Base-by-base conservation (phyloP, 139 green algal species). In the Tetratostichococcus sp. region DNA sequence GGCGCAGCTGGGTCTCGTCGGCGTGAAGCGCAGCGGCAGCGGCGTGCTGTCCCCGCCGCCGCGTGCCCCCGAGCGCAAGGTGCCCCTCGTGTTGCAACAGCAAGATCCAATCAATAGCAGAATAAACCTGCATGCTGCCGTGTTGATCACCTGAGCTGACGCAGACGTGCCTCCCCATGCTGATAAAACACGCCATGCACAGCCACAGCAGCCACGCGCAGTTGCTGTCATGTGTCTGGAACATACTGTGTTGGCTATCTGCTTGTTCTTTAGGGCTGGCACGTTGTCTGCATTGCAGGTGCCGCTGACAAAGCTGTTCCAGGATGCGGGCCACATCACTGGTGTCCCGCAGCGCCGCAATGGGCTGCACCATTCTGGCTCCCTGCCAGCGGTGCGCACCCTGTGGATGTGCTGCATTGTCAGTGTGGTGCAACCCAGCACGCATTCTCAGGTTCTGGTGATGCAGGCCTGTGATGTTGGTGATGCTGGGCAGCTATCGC, bases 261-360 rank as follows among this genome's bases (percentile, higher is more conserved):
- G 66, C 69, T n/a, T n/a, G n/a, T n/a, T n/a, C n/a, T n/a, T n/a
- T n/a, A n/a, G n/a, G n/a, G n/a, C n/a, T n/a, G n/a, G n/a, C n/a
- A n/a, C n/a, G n/a, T n/a, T n/a, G n/a, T n/a, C n/a, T n/a, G n/a
- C 75, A 35, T 35, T 70, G 5, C 71, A 71, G 35, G 35, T 80
- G 62, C 76, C 76, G 5, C 30, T 80, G 35, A 74, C 72, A 62
- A 76, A 76, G 70, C 70, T 81, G 42, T 77, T 81, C 67, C 70
- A 81, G 76, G 72, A 73, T 62, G 50, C 50, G 50, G 50, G 50
- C 17, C 50, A 62, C 50, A 62, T 62, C 50, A 62, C 50, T 4
- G 50, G 11, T 25, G 14, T 62, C 17, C 50, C 50, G 11, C 50
- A 25, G 19, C 50, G 50, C 50, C 50, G 50, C 50, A 62, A 62